Evolutionary conservation across 2,329 filamentous ascomycete species (phyloP), one percentile per base, ranked within the genome.

Genomic region (Coleophoma crateriformis): DNA sequence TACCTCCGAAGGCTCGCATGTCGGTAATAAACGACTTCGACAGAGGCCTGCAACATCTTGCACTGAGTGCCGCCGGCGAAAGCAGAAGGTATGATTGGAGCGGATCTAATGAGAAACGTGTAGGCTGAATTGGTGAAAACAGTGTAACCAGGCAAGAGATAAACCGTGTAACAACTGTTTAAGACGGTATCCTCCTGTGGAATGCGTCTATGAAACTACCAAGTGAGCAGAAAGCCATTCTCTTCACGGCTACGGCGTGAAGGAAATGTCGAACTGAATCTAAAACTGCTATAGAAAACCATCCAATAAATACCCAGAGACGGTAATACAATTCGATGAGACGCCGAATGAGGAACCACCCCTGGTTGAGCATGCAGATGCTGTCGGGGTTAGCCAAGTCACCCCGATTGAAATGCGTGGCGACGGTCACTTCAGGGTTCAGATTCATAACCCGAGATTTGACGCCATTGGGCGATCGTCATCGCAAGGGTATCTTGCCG

Each of bases 121-220:
- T 4, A 6, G 6, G 8, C 15, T 32, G 15, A 32, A 7, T 34
- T 44, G n/a, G n/a, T 42, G 15, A 27, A 34, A 50, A 11, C 43
- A 58, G 57, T 61, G 59, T 39, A 60, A 58, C 49, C 57, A 61
- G 48, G 54, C 56, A 19, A 57, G 51, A 54, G 57, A 58, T 40
- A 48, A 54, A 33, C 57, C 57, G 17, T 61, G 58, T 48, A 55
- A 58, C 49, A 59, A 61, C 38, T 60, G 59, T 45, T 46, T 52
- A 19, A 52, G 57, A 43, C 47, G 59, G 12, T 61, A 54, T 42
- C 59, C 59, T 11, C 59, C 56, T 14, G 59, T 59, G 17, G 50
- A 50, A 20, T 61, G 59, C 41, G 47, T 43, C 11, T 61, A 61
- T 49, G 52, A 54, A 32, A 46, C 37, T 7, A 32, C 50, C 5